Evolutionary conservation across 176 grass and related monocot genomes (phyloP), one percentile per base, ranked within the genome.

Genomic region (Juncus effusus): DNA sequence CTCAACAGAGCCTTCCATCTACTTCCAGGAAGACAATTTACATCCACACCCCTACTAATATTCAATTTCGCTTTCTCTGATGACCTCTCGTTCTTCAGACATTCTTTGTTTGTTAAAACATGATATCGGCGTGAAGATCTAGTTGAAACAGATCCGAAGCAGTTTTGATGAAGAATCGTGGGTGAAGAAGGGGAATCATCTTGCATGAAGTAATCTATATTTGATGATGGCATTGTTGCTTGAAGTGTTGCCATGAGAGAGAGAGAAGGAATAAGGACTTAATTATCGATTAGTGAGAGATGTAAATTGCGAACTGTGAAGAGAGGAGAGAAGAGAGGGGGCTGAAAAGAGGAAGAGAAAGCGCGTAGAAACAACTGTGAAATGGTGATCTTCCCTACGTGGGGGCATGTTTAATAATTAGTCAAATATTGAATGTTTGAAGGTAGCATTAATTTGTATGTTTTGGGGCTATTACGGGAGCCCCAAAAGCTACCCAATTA

Each of bases 1-100:
- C 40, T 70, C 37, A 71, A 52, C 4, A 71, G 67, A 44, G 67
- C 54, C 56, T n/a, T 71, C 67, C 53, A 71, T 71, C 3, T 71
- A 12, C 1, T 53, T 11, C 42, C 49, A 15, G 37, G 53, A 44
- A 71, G 0, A 10, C 37, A 59, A 56, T 59, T 71, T 51, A 45
- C 67, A 56, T 71, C 36, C n/a, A 13, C 61, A 64, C n/a, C n/a
- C 13, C 44, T 47, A 47, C 44, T 47, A 9, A 47, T 47, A 9
- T 47, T 9, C 44, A 6, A 9, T 47, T 64, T 64, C 12, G 38
- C 53, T 71, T 71, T 71, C 13, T 66, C 62, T 40, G 10, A 16
- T 10, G 51, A 70, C 15, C 13, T 56, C 13, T 36, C 36, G 7
- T 70, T 56, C 50, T 70, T 56, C 35, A 36, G 10, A 49, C 51